Evolutionary conservation across 371 early-diverging fungal species (phyloP), one percentile per base, ranked within the genome.

Genomic region (Syncephalastrum sp.): DNA sequence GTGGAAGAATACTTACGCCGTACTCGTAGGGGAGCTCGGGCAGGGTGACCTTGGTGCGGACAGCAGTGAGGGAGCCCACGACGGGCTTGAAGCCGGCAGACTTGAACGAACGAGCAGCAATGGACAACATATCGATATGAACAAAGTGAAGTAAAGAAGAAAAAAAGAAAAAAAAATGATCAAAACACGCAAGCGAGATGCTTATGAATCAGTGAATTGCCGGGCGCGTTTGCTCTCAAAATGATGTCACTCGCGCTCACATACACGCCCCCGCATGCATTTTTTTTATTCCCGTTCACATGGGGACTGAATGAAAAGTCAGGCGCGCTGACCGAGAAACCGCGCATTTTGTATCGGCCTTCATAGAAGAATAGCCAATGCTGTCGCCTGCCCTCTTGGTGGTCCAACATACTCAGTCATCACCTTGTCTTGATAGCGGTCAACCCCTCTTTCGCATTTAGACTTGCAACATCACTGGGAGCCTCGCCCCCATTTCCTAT

Each of bases 1-100:
- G 17, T 15, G 27, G 10, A 19, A 24, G 33, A 21, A 16, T 47
- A 62, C 70, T 61, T 79, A 85, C 84, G 63, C 84, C 69, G 47
- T 85, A 87, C 19, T 65, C 81, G 61, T 91, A 93, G 25, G 93
- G 90, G 54, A 93, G 85, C 27, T 85, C 86, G 38, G 87, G 87
- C 41, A 89, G 77, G 38, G 85, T 83, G 70, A 83, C 81, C 84
- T 88, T 91, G 74, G 69, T 73, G 68, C 80, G 67, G 19, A 79
- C 56, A 47, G 70, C 66, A 56, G 81, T 72, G 58, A 82, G 68
- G 42, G 79, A 67, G 68, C 82, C 73, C 15, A 78, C 60, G 51
- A 65, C 59, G 43, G 73, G 59, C 47, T 64, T 62, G 68, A 69
- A 67, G 29, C 60, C 47, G 53, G 59, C 25, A 13, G 75, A 58